Conservation (phyloP, 23 red algal genomes). For the Pyropia haitanensis region DNA sequence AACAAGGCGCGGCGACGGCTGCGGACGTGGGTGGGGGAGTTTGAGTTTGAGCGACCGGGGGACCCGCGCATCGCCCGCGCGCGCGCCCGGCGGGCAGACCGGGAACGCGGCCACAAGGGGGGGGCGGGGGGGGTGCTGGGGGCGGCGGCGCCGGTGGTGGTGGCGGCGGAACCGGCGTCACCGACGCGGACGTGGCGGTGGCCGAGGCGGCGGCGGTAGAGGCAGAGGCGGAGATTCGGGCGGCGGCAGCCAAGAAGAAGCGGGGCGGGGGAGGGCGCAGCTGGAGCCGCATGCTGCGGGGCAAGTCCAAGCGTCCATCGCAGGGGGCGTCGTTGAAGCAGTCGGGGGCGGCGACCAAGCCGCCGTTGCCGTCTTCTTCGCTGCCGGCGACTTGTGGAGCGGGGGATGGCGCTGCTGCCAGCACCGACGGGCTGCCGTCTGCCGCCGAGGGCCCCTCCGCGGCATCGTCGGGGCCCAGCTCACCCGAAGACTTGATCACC, state of each 20-base stretch:
- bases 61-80: slow-evolving; percentile 46
- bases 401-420: too few species aligned
- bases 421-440: too few species aligned
- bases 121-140: not conserved
- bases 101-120: not conserved
- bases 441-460: too few species aligned
- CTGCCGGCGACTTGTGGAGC: too few species aligned
- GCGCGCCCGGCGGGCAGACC: slow-evolving; percentile 17
- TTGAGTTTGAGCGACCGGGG: slow-evolving; percentile 65
- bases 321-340: not conserved
- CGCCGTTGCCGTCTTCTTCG: too few species aligned
- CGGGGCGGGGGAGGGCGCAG: not conserved
- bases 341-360: not conserved
- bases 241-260: not conserved
- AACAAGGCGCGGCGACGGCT: slow-evolving; percentile 81
- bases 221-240: slow-evolving; percentile 5
- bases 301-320: not conserved
- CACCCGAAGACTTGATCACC: too few species aligned
- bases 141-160: not conserved
- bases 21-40: slow-evolving; percentile 63
- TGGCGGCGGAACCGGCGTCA: too few species aligned
- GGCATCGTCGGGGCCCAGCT: too few species aligned
- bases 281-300: not conserved
- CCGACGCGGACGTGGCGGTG: not conserved
- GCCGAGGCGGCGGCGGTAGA: not conserved